phyloP scores from a whole-genome alignment of 441 rosid species.

The Erodium texanum region DNA sequence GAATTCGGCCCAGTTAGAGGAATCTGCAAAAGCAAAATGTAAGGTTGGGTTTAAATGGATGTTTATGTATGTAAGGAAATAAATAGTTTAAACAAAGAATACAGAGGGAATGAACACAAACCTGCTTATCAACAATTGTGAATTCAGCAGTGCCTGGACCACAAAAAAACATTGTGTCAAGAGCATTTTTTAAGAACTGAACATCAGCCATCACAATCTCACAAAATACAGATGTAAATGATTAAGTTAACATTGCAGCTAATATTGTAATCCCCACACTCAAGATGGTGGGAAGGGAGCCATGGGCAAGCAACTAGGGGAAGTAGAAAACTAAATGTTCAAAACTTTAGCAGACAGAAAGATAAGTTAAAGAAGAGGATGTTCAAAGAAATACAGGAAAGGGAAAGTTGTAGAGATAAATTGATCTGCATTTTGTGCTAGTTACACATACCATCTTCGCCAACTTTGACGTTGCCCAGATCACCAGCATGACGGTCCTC shows the following conservation, averaged over 20 bases:
- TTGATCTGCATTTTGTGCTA: too few relatives aligned
- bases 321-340: too few relatives aligned
- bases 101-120: constrained; percentile 12
- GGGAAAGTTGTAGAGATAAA: too few relatives aligned
- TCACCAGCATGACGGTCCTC: constrained; percentile 94
- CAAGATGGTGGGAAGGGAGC: too few relatives aligned
- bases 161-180: background rate
- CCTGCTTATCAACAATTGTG: constrained; percentile 59
- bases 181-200: background rate
- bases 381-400: too few relatives aligned
- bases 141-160: constrained; percentile 58
- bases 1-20: constrained; percentile 74
- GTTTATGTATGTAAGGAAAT: background rate
- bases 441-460: constrained; percentile 56
- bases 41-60: background rate
- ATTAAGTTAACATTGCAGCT: too few relatives aligned
- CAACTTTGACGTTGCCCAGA: constrained; percentile 67
- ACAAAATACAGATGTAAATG: too few relatives aligned
- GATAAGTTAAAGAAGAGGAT: too few relatives aligned
- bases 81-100: background rate
- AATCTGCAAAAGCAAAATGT: constrained; percentile 32
- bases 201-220: too few relatives aligned
- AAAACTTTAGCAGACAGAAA: too few relatives aligned
- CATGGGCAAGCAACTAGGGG: too few relatives aligned
- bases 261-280: too few relatives aligned